Conservation (phyloP, 441 rosid genomes). For the Raphanus hybrid region DNA sequence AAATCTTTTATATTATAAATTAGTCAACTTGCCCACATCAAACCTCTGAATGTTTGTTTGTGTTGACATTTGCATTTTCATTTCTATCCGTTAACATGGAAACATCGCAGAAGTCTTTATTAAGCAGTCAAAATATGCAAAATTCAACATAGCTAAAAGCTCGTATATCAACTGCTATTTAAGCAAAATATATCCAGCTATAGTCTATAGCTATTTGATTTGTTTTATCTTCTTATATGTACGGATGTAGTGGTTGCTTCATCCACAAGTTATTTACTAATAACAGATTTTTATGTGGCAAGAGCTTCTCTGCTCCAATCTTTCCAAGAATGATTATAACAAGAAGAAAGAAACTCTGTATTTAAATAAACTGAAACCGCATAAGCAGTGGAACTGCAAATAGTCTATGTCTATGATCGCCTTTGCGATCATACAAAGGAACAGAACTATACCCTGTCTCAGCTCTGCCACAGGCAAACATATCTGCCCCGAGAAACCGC, state of each 20-base stretch:
- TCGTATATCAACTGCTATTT: background rate
- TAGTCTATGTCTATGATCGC: conserved; percentile 13
- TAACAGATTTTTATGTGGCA: background rate
- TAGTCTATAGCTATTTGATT: background rate
- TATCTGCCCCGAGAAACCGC: conserved; percentile 60
- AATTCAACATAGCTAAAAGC: background rate
- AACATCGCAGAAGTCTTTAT: background rate
- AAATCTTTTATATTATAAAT: too few relatives aligned
- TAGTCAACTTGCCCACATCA: background rate
- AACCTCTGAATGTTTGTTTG: background rate
- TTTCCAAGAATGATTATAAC: background rate
- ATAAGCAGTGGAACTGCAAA: conserved; percentile 48
- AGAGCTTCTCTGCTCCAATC: conserved; percentile 7
- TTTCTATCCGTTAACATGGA: background rate
- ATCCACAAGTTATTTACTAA: background rate
- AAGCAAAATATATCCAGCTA: background rate
- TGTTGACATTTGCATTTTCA: background rate
- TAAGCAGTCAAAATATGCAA: background rate
- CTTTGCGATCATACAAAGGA: conserved; percentile 6
- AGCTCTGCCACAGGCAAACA: conserved; percentile 59
- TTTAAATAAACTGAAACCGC: conserved; percentile 49
- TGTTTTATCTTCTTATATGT: background rate
- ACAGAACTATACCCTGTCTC: conserved; percentile 50
- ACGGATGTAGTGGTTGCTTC: background rate
- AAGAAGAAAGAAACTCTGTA: background rate